Percentiles rank a stretch among this genome's conserved stretches.
Conservation (phyloP, 441 rosid genomes). For the Bocquillonia castaneifolia region DNA sequence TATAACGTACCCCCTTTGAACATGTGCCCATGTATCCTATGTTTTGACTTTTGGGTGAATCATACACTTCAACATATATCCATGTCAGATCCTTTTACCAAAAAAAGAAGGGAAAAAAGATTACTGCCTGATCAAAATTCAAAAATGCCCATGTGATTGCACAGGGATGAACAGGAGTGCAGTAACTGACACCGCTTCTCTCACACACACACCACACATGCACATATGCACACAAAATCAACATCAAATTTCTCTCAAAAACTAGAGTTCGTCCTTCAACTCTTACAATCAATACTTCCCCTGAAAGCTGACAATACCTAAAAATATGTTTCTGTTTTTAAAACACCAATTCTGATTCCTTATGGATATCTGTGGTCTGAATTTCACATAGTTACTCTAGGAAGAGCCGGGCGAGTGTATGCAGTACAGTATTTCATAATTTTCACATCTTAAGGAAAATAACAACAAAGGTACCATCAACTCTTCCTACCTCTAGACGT, state of each 20-base stretch:
- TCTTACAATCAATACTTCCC: neutral
- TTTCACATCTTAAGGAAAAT: neutral
- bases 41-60: slow-evolving; percentile 18
- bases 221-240: neutral
- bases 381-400: neutral
- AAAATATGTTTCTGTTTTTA: neutral
- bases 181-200: neutral
- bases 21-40: slow-evolving; percentile 17
- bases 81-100: slow-evolving; percentile 22
- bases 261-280: neutral
- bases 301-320: neutral
- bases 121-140: slow-evolving; percentile 9
- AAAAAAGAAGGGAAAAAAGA: slow-evolving; percentile 6
- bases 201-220: neutral
- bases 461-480: slow-evolving; percentile 4
- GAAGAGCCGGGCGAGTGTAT: slow-evolving; percentile 6
- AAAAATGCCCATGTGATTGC: slow-evolving; percentile 1
- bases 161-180: neutral
- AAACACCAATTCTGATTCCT: slow-evolving; percentile 3
- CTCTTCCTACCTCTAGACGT: slow-evolving; percentile 43
- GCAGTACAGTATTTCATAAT: neutral
- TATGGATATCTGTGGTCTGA: neutral
- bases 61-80: slow-evolving; percentile 20
- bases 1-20: slow-evolving; percentile 14
- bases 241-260: neutral